These are phyloP conservation scores for Furcasterigmium sp. DNA, from an alignment of 2,329 filamentous ascomycete genomes.

Conservation along the genomic window DNA sequence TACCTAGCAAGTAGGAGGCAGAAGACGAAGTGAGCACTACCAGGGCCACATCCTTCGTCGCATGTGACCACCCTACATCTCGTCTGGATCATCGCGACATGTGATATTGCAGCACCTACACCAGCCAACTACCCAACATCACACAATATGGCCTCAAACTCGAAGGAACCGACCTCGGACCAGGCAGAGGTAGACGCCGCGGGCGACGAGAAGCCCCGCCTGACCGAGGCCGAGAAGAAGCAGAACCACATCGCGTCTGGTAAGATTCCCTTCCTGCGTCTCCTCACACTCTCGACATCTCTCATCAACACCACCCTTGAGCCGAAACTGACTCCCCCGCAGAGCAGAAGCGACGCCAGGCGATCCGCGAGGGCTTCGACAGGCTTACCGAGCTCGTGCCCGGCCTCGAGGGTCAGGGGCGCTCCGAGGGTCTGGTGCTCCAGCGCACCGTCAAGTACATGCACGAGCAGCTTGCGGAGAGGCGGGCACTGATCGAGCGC, in stretches of 20 bases:
- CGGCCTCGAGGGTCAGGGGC: conserved; percentile 73
- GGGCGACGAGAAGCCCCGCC: conserved; percentile 42
- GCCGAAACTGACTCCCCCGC: background rate
- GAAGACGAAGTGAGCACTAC: too few species aligned
- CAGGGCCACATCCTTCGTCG: too few species aligned
- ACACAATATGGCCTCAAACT: conserved; percentile 9
- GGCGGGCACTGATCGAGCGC: conserved; percentile 50
- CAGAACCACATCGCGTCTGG: conserved; percentile 51
- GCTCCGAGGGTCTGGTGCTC: conserved; percentile 81
- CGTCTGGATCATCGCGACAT: too few species aligned
- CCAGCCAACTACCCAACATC: too few species aligned
- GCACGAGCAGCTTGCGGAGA: conserved; percentile 51
- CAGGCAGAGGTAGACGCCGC: conserved; percentile 7
- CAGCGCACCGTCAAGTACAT: conserved; percentile 65
- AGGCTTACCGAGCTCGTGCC: conserved; percentile 75
- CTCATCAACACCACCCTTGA: too few species aligned
- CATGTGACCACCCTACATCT: too few species aligned
- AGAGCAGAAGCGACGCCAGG: conserved; percentile 45
- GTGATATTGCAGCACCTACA: background rate
- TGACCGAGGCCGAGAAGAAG: conserved; percentile 51
- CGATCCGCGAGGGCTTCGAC: conserved; percentile 81
- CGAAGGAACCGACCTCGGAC: conserved; percentile 11
- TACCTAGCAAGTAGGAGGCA: too few species aligned
- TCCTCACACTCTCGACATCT: too few species aligned
- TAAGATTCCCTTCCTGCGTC: conserved; percentile 18